A percentile compares a stretch with the other conserved stretches of the same genome.
Conservation (phyloP, 208 protist species). For the Vickermania ingenoplastis region DNA sequence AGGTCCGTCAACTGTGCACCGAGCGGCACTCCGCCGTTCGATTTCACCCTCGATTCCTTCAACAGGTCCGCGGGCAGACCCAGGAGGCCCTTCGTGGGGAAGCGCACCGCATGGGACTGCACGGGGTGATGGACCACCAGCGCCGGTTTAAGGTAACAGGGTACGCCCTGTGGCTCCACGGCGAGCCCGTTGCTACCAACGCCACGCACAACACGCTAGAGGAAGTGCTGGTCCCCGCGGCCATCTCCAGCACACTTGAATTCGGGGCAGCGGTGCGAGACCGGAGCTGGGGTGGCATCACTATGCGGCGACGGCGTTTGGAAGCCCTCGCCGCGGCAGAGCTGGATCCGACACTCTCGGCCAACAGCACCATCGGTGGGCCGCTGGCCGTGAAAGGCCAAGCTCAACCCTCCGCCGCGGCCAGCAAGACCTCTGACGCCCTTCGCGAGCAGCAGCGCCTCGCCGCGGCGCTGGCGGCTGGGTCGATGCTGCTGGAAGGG, state of each 20-base stretch:
- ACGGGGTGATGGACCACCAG: constrained; percentile 15
- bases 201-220: constrained; percentile 7
- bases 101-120: constrained; percentile 7
- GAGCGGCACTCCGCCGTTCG: constrained; percentile 28
- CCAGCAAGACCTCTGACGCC: no score
- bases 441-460: no score
- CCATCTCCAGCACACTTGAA: constrained; percentile 17
- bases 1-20: constrained; percentile 9
- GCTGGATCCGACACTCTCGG: neutral
- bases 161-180: constrained; percentile 21
- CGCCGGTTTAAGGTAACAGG: constrained; percentile 15
- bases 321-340: neutral
- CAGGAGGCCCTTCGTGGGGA: constrained; percentile 23
- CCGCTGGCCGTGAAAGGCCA: no score
- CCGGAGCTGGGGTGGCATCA: neutral
- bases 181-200: constrained; percentile 10
- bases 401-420: no score
- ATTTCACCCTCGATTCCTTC: neutral
- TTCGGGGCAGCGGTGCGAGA: constrained; percentile 10
- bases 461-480: no score
- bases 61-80: constrained; percentile 17
- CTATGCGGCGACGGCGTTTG: neutral
- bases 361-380: neutral
- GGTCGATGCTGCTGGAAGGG: neutral
- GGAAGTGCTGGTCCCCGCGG: constrained; percentile 29